Evolutionary conservation across 345 rosid species (phyloP), one percentile per base, ranked within the genome.

Genomic region (Aquilaria sinensis): DNA sequence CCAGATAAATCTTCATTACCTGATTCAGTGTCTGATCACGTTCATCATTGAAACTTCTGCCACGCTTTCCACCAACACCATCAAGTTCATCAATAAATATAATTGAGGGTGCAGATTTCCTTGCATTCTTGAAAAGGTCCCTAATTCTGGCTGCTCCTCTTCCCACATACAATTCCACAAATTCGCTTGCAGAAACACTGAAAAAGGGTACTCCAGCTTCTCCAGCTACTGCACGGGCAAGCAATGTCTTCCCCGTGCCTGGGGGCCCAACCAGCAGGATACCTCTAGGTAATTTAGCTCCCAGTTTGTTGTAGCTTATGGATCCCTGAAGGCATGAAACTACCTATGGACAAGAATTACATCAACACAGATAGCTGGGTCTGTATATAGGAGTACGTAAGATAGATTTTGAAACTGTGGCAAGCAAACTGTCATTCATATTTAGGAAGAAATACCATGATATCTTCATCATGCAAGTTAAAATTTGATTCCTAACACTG

Each of bases 71-170:
- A 9, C 97, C 99, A 65, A 93, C 99, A 5, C 97, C 97, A 63
- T 93, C 99, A 43, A 93, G 96, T 81, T 93, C 98, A 72, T 90
- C 98, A 2, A 93, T 90, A 73, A 93, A 93, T 70, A 93, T 82
- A 69, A 93, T 93, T 5, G 97, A 84, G 11, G 97, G 96, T 53
- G 99, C 72, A 77, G 75, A 76, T 74, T 90, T 93, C 73, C 92
- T 83, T 13, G 96, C 99, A 6, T 73, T 78, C 31, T 33, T 82
- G 71, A 93, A 93, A 58, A 93, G 93, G 69, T 93, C 97, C 76
- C 99, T 83, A 63, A 93, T 85, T 64, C 97, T 76, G 16, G 99
- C 96, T 47, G 99, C 99, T 6, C 99, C 99, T 85, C 99, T 88
- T 64, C 97, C 99, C 62, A 93, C 99, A 79, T 88, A 93, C 78